These are phyloP conservation scores for Chloranthus sessilifolius DNA, from an alignment of 164 flowering plant genomes.

Conservation along the genomic window DNA sequence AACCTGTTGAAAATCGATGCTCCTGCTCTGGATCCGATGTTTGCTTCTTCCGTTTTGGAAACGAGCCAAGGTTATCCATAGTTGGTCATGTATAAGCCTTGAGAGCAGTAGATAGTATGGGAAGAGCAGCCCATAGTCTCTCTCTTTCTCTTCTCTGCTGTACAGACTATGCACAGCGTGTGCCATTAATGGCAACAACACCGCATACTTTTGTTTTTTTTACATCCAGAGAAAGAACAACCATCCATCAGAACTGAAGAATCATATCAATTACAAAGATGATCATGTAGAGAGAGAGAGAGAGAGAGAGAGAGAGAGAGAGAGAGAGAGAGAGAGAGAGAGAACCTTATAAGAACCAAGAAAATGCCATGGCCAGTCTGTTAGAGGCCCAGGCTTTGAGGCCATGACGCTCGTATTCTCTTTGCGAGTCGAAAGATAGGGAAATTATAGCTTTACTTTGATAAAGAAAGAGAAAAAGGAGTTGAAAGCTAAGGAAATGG, in stretches of 20 bases:
- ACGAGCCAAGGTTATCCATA: constrained; percentile 18
- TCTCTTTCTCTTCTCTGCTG: constrained; percentile 1
- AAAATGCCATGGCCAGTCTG: constrained; percentile 37
- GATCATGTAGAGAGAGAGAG: not conserved
- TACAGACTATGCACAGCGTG: constrained; percentile 2
- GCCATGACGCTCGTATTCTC: constrained; percentile 20
- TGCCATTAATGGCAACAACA: constrained; percentile 10
- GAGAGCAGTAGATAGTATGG: constrained; percentile 4
- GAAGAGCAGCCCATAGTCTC: constrained; percentile 6
- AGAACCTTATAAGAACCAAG: constrained; percentile 33
- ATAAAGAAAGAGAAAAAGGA: too few relatives aligned
- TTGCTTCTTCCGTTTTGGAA: constrained; percentile 17
- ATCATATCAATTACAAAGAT: not conserved
- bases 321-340: not conserved
- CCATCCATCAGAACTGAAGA: not conserved
- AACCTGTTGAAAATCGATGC: constrained; percentile 41
- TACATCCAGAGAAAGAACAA: not conserved
- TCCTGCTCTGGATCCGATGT: constrained; percentile 22
- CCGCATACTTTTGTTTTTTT: constrained; percentile 11
- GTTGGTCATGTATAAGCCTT: constrained; percentile 14
- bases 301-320: not conserved
- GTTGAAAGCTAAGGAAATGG: too few relatives aligned
- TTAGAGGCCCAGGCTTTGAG: constrained; percentile 31
- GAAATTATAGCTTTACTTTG: too few relatives aligned
- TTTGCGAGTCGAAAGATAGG: too few relatives aligned